phyloP scores from a whole-genome alignment of 2,329 filamentous ascomycete genomes.

The Claviceps paspali region DNA sequence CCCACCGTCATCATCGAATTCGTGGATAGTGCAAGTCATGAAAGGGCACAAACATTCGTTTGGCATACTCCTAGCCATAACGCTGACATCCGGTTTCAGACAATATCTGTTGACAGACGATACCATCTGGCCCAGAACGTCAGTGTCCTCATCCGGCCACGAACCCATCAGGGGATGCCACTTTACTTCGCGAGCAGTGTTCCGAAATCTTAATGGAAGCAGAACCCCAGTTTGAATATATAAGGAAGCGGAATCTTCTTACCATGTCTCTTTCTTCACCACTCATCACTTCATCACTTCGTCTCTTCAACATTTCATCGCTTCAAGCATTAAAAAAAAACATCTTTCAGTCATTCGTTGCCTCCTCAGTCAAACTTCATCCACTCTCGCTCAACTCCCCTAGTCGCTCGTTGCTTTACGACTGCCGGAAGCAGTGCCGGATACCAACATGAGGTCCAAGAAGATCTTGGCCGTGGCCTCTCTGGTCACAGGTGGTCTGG shows the following conservation, averaged over 20 bases:
- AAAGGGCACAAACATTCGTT: too few relatives aligned
- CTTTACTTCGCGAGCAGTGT: neutral
- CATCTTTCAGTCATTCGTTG: neutral
- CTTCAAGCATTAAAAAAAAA: neutral
- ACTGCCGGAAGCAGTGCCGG: neutral
- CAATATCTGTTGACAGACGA: neutral
- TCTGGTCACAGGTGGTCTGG: slow-evolving; percentile 2
- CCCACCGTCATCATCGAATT: neutral
- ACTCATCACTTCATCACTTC: too few relatives aligned
- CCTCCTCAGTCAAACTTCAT: slow-evolving; percentile 7
- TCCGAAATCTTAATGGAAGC: slow-evolving; percentile 2
- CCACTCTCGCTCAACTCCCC: slow-evolving; percentile 6
- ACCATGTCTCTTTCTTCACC: too few relatives aligned
- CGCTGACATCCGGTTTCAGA: slow-evolving; percentile 1
- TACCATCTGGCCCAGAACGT: neutral
- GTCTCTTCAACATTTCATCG: too few relatives aligned
- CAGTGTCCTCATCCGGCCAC: slow-evolving; percentile 1
- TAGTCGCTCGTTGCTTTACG: neutral
- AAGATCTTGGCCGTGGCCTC: slow-evolving; percentile 13
- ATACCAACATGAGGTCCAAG: slow-evolving; percentile 23
- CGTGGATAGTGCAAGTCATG: too few relatives aligned
- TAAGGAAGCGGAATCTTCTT: too few relatives aligned
- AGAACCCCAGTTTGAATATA: too few relatives aligned
- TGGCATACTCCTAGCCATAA: too few relatives aligned
- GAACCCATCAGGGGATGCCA: neutral